Evolutionary conservation across 2,329 filamentous ascomycete genomes (phyloP).

Genomic region (Penicillium sp.): DNA sequence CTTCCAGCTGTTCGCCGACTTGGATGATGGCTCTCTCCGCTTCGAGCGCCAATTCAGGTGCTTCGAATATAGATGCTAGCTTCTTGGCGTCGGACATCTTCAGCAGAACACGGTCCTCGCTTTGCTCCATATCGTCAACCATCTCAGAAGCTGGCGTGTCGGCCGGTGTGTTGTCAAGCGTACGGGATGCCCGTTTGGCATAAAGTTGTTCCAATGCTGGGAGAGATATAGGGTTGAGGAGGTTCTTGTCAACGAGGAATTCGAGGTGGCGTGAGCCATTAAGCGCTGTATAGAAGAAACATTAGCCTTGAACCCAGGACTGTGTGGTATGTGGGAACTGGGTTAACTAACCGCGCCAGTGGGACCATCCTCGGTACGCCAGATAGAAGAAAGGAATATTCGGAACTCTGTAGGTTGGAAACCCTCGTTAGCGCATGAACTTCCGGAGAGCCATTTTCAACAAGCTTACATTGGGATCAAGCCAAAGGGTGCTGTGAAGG

Average conservation of each 20-base stretch:
- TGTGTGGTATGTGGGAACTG: not conserved
- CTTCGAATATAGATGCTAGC: constrained; percentile 65
- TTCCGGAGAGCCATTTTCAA: not conserved
- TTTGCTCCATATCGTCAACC: constrained; percentile 40
- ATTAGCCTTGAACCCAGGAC: constrained; percentile 11
- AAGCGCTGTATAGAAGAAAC: constrained; percentile 59
- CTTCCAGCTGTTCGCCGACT: constrained; percentile 54
- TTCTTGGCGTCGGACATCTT: constrained; percentile 56
- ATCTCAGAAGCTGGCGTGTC: constrained; percentile 37
- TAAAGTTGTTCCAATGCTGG: constrained; percentile 77
- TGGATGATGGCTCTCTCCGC: constrained; percentile 78
- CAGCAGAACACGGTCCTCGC: constrained; percentile 52
- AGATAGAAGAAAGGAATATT: constrained; percentile 98
- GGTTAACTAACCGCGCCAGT: constrained; percentile 67
- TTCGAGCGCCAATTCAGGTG: constrained; percentile 73
- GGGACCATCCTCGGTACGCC: constrained; percentile 84
- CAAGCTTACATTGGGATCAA: constrained; percentile 77
- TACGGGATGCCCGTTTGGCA: constrained; percentile 45
- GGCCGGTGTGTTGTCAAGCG: constrained; percentile 31
- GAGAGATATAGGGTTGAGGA: constrained; percentile 70
- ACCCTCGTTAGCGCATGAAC: not conserved
- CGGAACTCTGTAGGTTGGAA: constrained; percentile 65
- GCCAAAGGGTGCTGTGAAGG: constrained; percentile 79
- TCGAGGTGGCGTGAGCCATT: constrained; percentile 83
- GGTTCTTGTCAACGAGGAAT: constrained; percentile 75